Conservation (phyloP, 2,329 filamentous ascomycete species). For the Venturia nashicola region DNA sequence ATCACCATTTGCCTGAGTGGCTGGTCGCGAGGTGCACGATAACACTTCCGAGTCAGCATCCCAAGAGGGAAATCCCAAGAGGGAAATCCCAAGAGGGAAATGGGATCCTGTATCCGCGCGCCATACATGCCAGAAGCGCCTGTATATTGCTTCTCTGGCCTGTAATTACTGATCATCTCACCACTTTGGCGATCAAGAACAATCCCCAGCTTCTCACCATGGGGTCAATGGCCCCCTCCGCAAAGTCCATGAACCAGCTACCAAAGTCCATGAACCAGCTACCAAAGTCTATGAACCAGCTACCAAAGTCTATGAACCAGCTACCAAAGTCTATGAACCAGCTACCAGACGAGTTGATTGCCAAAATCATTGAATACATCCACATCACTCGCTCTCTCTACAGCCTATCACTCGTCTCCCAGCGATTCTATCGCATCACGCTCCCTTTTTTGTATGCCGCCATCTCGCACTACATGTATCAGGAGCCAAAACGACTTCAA, state of each 20-base stretch:
- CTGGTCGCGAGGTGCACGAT: too few relatives aligned
- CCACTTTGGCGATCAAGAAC: too few relatives aligned
- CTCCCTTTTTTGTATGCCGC: constrained; percentile 5
- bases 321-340: constrained; percentile 6
- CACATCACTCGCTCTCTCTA: background rate
- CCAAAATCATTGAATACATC: background rate
- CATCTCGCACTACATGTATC: constrained; percentile 8
- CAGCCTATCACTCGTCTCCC: background rate
- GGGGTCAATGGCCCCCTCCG: background rate
- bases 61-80: background rate
- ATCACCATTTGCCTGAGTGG: background rate
- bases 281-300: constrained; percentile 4
- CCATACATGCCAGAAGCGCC: background rate
- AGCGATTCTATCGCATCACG: constrained; percentile 5
- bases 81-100: background rate
- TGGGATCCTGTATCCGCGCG: background rate
- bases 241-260: constrained; percentile 4
- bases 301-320: constrained; percentile 6
- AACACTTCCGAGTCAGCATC: background rate
- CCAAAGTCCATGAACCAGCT: constrained; percentile 7
- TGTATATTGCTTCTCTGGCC: background rate
- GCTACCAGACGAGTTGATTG: constrained; percentile 5
- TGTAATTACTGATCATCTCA: too few relatives aligned
- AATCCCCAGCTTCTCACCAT: too few relatives aligned
- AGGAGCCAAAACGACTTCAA: constrained; percentile 2